Evolutionary conservation across 1,284 basidiomycete species (phyloP).

Genomic region (Ustilago cynodontis): DNA sequence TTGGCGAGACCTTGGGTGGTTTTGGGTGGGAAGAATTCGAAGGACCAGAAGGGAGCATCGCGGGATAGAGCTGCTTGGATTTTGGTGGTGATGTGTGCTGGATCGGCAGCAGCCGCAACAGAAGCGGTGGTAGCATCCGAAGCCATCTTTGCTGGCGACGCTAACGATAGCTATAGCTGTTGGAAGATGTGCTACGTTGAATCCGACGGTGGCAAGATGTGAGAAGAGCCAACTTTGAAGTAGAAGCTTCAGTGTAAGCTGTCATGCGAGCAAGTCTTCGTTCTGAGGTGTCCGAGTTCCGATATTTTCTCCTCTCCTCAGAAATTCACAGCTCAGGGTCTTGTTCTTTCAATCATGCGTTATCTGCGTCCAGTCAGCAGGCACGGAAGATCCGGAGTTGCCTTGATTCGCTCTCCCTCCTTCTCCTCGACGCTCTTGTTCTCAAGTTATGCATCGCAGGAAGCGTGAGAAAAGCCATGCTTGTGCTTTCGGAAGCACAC

Average conservation of each 20-base stretch:
- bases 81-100: constrained; percentile 51
- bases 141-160: background rate
- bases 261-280: constrained; percentile 12
- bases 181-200: background rate
- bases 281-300: constrained; percentile 13
- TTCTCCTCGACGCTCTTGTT: too few relatives aligned
- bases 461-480: too few relatives aligned
- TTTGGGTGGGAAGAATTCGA: constrained; percentile 94
- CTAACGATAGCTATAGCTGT: too few relatives aligned
- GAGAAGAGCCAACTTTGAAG: background rate
- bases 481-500: too few relatives aligned
- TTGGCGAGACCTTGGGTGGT: constrained; percentile 88
- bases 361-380: constrained; percentile 1
- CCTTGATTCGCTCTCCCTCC: too few relatives aligned
- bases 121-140: background rate
- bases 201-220: background rate
- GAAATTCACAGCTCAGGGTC: background rate
- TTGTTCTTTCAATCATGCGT: background rate
- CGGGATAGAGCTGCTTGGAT: constrained; percentile 18
- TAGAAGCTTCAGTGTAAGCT: background rate
- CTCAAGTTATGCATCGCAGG: too few relatives aligned
- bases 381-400: background rate
- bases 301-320: background rate
- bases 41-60: constrained; percentile 72
- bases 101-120: constrained; percentile 6